Percentiles rank a stretch among this genome's conserved stretches.
These are phyloP conservation scores for Metroxylon sagu DNA, from an alignment of 176 grass and related monocot genomes.

Conservation along the genomic window DNA sequence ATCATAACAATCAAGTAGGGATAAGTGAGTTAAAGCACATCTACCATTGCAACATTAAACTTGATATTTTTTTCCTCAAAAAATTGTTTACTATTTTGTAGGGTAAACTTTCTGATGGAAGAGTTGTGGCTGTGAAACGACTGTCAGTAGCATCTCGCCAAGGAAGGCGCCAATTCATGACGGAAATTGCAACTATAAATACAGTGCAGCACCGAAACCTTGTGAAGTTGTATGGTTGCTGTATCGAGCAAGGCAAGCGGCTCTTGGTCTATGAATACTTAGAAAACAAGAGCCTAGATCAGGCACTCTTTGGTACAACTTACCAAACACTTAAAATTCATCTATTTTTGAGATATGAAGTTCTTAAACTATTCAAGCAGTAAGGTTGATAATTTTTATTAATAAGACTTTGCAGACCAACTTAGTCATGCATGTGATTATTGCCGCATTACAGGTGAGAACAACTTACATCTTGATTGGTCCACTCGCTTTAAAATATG, in stretches of 20 bases:
- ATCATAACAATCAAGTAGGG: no score
- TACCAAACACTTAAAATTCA: neutral
- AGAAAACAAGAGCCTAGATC: conserved; percentile 41
- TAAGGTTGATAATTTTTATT: neutral
- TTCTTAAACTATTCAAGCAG: neutral
- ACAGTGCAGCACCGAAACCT: conserved; percentile 30
- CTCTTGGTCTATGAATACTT: conserved; percentile 44
- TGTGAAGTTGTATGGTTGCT: conserved; percentile 36
- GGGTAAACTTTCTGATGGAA: conserved; percentile 32
- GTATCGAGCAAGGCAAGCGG: conserved; percentile 27
- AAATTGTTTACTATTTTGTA: neutral
- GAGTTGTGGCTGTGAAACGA: conserved; percentile 35
- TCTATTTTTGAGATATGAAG: neutral
- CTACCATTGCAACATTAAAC: no score
- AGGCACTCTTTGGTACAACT: conserved; percentile 34
- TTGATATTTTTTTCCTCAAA: no score
- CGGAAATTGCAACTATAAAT: conserved; percentile 44
- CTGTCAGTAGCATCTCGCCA: conserved; percentile 33
- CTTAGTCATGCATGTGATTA: neutral
- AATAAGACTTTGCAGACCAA: no score
- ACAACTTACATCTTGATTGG: conserved; percentile 34
- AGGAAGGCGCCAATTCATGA: conserved; percentile 34
- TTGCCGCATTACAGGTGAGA: conserved; percentile 11
- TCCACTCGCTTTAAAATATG: conserved; percentile 31
- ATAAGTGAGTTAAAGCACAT: no score